A percentile compares a stretch with the other conserved stretches of the same genome.
Evolutionary conservation across 2,329 filamentous ascomycete genomes (phyloP).

Genomic region (Pseudocercospora vitis): DNA sequence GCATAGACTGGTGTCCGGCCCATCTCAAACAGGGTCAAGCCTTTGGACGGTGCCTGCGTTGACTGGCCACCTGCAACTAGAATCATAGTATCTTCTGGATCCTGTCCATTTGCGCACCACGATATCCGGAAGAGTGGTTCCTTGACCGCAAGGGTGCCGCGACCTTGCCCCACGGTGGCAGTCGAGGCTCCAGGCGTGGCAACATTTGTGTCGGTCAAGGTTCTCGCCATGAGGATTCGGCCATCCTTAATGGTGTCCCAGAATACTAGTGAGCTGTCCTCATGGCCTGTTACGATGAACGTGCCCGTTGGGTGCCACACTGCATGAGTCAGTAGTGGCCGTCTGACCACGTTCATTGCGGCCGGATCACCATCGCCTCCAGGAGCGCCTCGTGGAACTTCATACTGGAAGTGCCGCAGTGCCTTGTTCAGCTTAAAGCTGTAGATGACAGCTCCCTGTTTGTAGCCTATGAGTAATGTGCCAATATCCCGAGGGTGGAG

Average conservation of each 20-base stretch:
- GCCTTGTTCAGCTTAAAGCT: slow-evolving; percentile 90
- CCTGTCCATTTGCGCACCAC: slow-evolving; percentile 86
- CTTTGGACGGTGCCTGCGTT: slow-evolving; percentile 66
- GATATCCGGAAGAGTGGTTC: slow-evolving; percentile 75
- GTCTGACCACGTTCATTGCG: slow-evolving; percentile 61
- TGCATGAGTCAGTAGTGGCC: slow-evolving; percentile 76
- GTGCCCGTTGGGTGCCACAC: slow-evolving; percentile 94
- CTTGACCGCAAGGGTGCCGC: slow-evolving; percentile 59
- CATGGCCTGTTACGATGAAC: slow-evolving; percentile 81
- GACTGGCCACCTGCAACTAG: slow-evolving; percentile 79
- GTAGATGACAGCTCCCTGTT: slow-evolving; percentile 82
- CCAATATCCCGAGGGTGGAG: slow-evolving; percentile 92
- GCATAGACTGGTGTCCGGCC: slow-evolving; percentile 86
- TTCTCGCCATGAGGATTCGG: slow-evolving; percentile 78
- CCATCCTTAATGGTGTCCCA: slow-evolving; percentile 84
- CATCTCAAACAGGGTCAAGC: slow-evolving; percentile 84
- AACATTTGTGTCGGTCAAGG: slow-evolving; percentile 70
- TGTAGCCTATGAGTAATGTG: slow-evolving; percentile 86
- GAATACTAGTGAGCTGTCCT: slow-evolving; percentile 87
- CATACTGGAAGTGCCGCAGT: slow-evolving; percentile 78
- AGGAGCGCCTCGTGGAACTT: slow-evolving; percentile 75
- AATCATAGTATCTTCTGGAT: slow-evolving; percentile 89
- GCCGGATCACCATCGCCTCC: slow-evolving; percentile 71
- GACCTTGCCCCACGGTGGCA: slow-evolving; percentile 28
- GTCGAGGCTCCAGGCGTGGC: slow-evolving; percentile 57